Conservation (phyloP, 208 protist species). For the Trichomonas gallinae region DNA sequence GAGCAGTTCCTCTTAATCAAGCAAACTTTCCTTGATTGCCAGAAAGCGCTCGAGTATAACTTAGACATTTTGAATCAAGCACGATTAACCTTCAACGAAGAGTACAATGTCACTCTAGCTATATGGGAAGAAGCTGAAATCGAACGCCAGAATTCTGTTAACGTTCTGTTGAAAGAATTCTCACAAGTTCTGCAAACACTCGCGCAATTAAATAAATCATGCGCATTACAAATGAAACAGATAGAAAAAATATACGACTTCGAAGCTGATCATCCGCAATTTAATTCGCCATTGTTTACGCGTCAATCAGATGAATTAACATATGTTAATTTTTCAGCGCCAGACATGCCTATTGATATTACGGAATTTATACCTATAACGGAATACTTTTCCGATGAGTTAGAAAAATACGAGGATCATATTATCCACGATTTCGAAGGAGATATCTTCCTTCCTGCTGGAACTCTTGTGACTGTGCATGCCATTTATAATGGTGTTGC, state of each 20-base stretch:
- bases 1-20: background rate
- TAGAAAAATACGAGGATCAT: background rate
- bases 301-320: background rate
- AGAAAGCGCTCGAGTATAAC: background rate
- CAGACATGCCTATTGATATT: background rate
- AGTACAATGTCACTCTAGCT: background rate
- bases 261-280: background rate
- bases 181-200: background rate
- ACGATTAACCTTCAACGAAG: background rate
- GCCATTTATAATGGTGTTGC: background rate
- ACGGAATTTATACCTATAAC: background rate
- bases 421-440: background rate
- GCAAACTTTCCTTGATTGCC: background rate
- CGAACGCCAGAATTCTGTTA: background rate
- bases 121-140: background rate
- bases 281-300: background rate
- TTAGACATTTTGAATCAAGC: background rate
- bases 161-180: background rate
- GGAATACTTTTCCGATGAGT: background rate
- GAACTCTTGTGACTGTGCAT: background rate
- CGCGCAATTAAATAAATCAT: background rate
- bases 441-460: background rate
- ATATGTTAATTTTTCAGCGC: background rate
- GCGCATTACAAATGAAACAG: background rate
- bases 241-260: background rate